A percentile compares a stretch with the other conserved stretches of the same genome.
These are phyloP conservation scores for Kalmusia sp. DNA, from an alignment of 2,329 filamentous ascomycete genomes.

Conservation along the genomic window DNA sequence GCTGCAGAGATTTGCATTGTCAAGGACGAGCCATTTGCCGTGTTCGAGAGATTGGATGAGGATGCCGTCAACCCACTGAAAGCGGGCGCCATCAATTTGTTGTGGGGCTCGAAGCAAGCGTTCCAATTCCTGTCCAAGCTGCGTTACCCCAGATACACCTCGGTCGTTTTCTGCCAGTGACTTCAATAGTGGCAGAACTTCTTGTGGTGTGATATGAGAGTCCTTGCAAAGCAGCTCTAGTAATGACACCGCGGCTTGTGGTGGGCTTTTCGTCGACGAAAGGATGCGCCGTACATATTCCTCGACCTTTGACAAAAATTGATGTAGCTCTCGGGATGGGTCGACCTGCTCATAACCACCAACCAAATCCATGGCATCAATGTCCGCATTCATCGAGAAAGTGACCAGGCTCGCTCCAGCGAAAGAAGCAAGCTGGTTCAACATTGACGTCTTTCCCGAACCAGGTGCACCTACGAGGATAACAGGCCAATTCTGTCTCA, in stretches of 20 bases:
- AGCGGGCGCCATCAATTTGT: conserved; percentile 75
- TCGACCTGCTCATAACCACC: conserved; percentile 97
- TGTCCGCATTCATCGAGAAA: conserved; percentile 90
- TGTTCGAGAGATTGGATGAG: conserved; percentile 85
- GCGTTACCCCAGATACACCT: conserved; percentile 12
- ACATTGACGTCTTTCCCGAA: conserved; percentile 81
- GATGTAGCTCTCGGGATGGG: conserved; percentile 73
- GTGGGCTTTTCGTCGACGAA: conserved; percentile 15
- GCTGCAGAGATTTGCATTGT: conserved; percentile 97
- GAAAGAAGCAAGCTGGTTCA: conserved; percentile 80
- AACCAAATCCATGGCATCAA: conserved; percentile 96
- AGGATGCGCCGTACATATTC: conserved; percentile 57
- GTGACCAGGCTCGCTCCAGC: conserved; percentile 79
- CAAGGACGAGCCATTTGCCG: conserved; percentile 91
- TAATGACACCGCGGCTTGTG: conserved; percentile 18
- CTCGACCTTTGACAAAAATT: conserved; percentile 62
- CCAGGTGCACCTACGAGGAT: conserved; percentile 87
- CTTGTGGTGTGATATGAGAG: background rate
- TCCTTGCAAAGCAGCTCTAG: conserved; percentile 29
- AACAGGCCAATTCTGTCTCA: conserved; percentile 86
- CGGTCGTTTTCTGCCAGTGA: conserved; percentile 17
- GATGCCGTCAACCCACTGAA: conserved; percentile 95
- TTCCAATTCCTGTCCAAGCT: conserved; percentile 58
- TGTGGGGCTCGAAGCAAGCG: conserved; percentile 61
- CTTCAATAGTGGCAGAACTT: conserved; percentile 20